Evolutionary conservation across 306 rosid genomes (phyloP), one percentile per base, ranked within the genome.

Genomic region (Pterocarpus macrocarpus): DNA sequence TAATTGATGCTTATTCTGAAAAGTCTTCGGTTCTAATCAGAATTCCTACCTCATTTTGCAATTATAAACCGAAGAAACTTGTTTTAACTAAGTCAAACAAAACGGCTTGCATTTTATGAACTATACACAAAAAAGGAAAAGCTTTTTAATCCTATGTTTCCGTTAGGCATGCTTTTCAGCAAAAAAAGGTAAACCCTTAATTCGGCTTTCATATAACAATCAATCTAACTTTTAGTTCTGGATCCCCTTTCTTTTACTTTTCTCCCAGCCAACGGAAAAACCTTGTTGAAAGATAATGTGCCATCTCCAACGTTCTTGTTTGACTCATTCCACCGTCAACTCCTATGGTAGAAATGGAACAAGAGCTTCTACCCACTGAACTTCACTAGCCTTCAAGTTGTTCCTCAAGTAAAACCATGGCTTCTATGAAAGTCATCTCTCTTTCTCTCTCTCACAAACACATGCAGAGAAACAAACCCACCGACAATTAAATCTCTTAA

Each of bases 71-170:
- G 57, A 71, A 56, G 35, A 56, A 67, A 57, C 38, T 22, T 35
- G 22, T 38, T 84, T 57, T 68, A 45, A 58, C 39, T 44, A 16
- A 6, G 64, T 66, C 4, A 5, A 36, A 8, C 15, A n/a, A 38
- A 50, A 55, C 12, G 33, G 52, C 28, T 22, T 22, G 28, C 28
- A 22, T 22, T 73, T 30, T 38, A 34, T 32, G 44, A 63, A 80
- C 52, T 56, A 28, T 34, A 38, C 35, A n/a, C 63, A 58, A 79
- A 79, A 80, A 73, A 9, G 47, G 55, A 39, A 64, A 1, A 78
- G 64, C 80, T 74, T 74, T 71, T 83, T 64, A 64, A 75, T 69
- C 74, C 49, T 7, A 75, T 34, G 39, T 80, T 80, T 69, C 81
- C 84, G 72, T 75, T 72, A 80, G 28, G 35, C 1, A n/a, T 61